These are phyloP conservation scores for Talaromyces nanjingensis DNA, from an alignment of 495 filamentous ascomycete genomes.

Conservation along the genomic window DNA sequence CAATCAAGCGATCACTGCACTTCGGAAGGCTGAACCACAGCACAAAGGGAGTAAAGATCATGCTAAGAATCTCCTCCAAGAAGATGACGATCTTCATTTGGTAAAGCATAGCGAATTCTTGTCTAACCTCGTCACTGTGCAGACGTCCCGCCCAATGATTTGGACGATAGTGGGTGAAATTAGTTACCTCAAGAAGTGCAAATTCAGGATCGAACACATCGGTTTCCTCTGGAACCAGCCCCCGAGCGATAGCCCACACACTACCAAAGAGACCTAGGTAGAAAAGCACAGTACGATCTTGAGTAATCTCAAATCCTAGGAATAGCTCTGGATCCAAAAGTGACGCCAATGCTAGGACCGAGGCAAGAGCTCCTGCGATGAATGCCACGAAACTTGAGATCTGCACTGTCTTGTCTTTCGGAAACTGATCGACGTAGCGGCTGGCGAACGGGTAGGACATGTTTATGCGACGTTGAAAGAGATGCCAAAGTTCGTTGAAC, in stretches of 20 bases:
- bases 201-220: conserved; percentile 88
- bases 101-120: conserved; percentile 82
- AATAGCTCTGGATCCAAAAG: conserved; percentile 86
- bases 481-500: conserved; percentile 92
- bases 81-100: conserved; percentile 87
- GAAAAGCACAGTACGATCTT: conserved; percentile 74
- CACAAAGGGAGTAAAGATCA: conserved; percentile 85
- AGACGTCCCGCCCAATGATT: conserved; percentile 80
- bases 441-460: conserved; percentile 94
- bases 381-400: conserved; percentile 78
- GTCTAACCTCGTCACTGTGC: conserved; percentile 77
- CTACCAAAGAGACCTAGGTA: conserved; percentile 69
- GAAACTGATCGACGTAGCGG: conserved; percentile 91
- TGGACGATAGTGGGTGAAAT: conserved; percentile 87
- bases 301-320: conserved; percentile 82
- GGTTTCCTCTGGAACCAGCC: conserved; percentile 77
- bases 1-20: conserved; percentile 86
- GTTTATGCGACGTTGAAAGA: conserved; percentile 81
- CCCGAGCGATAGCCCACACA: conserved; percentile 72
- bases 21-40: conserved; percentile 82
- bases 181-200: conserved; percentile 77
- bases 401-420: conserved; percentile 86
- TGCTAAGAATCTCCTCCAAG: conserved; percentile 83
- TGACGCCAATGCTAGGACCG: conserved; percentile 72
- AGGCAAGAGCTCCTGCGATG: conserved; percentile 73